Percentiles rank a stretch among this genome's conserved stretches.
Evolutionary conservation across 352 stramenopile genomes (phyloP).

Genomic region (Phytophthora pseudosyringae): DNA sequence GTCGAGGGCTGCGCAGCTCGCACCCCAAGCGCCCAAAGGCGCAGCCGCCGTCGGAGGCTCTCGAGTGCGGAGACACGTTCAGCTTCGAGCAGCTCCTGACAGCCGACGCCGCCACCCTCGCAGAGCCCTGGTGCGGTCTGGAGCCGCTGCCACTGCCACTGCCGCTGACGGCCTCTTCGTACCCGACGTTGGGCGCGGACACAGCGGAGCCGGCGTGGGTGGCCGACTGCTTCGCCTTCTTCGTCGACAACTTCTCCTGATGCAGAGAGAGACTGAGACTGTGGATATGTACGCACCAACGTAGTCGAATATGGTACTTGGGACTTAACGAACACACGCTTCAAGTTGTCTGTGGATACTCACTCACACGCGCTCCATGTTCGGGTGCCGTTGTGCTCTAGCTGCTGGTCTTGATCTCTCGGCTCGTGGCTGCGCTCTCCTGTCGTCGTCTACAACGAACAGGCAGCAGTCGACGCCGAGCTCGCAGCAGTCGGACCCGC

Average conservation of each 20-base stretch:
- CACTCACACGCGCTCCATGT: constrained; percentile 24
- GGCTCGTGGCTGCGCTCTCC: neutral
- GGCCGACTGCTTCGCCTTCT: constrained; percentile 38
- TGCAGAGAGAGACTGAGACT: neutral
- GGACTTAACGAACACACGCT: neutral
- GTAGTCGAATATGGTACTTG: neutral
- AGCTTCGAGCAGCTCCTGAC: constrained; percentile 23
- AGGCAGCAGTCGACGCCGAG: constrained; percentile 14
- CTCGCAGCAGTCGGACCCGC: constrained; percentile 6
- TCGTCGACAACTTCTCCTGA: constrained; percentile 38
- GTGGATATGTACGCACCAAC: neutral
- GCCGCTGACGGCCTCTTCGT: neutral
- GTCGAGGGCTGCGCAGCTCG: constrained; percentile 27
- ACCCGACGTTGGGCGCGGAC: neutral
- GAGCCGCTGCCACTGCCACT: constrained; percentile 10
- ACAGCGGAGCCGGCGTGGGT: constrained; percentile 20
- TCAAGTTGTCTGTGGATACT: neutral
- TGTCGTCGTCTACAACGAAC: neutral
- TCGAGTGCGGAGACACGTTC: constrained; percentile 8
- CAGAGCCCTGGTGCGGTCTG: constrained; percentile 2
- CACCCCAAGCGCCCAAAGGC: constrained; percentile 8
- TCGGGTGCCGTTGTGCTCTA: neutral
- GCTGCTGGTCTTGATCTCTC: neutral
- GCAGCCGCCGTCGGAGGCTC: neutral
- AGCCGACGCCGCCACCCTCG: neutral